These are phyloP conservation scores for Arabis hirsuta DNA, from an alignment of 345 rosid genomes.

Conservation along the genomic window DNA sequence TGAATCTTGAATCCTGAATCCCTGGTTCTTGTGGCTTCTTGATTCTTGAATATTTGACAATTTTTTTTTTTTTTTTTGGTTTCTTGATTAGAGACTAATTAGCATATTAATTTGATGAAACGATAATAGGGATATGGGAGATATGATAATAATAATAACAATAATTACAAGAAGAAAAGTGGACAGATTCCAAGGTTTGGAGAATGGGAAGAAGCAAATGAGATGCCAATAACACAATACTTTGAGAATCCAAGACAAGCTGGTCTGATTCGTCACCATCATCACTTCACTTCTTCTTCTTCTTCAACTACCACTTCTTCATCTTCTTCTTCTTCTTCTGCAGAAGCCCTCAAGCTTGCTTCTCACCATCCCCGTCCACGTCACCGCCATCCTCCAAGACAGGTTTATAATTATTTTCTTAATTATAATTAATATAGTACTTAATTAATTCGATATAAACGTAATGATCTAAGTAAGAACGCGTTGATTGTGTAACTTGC, in stretches of 20 bases:
- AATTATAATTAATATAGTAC: too few relatives aligned
- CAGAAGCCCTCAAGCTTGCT: slow-evolving; percentile 43
- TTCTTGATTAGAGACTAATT: slow-evolving; percentile 10
- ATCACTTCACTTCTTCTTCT: slow-evolving; percentile 34
- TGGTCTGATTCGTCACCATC: slow-evolving; percentile 59
- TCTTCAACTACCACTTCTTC: slow-evolving; percentile 28
- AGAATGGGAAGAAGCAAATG: slow-evolving; percentile 84
- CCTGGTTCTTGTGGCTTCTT: neutral
- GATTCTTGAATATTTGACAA: neutral
- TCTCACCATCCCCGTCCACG: slow-evolving; percentile 40
- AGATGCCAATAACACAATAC: slow-evolving; percentile 91
- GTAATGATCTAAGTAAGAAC: neutral
- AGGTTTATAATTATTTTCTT: slow-evolving; percentile 14
- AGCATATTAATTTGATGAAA: slow-evolving; percentile 2
- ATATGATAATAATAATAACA: slow-evolving; percentile 19
- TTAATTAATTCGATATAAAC: too few relatives aligned
- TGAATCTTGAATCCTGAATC: neutral
- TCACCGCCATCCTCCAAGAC: slow-evolving; percentile 31
- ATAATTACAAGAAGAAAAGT: slow-evolving; percentile 56
- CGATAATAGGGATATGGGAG: slow-evolving; percentile 37
- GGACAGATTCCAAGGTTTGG: slow-evolving; percentile 94
- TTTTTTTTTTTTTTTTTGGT: neutral
- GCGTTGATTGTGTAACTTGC: slow-evolving; percentile 29
- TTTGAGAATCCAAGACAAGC: slow-evolving; percentile 93
- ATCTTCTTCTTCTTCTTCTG: slow-evolving; percentile 42